A percentile compares a stretch with the other conserved stretches of the same genome.
Evolutionary conservation across 2,329 filamentous ascomycete genomes (phyloP).

Genomic region (Diplodia seriata): DNA sequence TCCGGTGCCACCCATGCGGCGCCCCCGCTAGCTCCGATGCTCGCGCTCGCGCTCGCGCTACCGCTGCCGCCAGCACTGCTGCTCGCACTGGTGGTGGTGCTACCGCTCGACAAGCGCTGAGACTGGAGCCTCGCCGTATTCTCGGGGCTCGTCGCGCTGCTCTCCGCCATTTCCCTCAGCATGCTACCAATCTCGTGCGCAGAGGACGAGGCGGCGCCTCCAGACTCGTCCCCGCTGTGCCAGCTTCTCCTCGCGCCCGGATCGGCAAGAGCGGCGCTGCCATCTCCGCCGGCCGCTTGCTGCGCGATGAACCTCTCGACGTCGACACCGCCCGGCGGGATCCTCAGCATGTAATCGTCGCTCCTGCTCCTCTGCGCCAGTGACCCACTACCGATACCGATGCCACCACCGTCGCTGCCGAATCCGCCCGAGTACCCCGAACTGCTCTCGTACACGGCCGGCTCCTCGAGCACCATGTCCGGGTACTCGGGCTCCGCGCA

Average conservation of each 20-base stretch:
- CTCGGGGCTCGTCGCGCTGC: neutral
- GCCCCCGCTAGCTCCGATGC: neutral
- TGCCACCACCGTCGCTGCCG: too few relatives aligned
- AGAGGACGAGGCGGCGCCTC: neutral
- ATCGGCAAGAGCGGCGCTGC: neutral
- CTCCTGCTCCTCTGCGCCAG: neutral
- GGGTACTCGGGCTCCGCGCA: slow-evolving; percentile 18
- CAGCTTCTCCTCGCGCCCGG: neutral
- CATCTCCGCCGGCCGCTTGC: neutral
- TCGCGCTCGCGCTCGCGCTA: neutral
- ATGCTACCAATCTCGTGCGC: slow-evolving; percentile 9
- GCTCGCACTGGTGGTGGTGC: too few relatives aligned
- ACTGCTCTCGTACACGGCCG: neutral
- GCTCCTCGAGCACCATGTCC: slow-evolving; percentile 32
- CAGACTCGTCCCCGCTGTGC: neutral
- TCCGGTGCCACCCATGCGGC: neutral
- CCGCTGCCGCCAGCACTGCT: neutral
- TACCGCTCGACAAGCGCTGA: neutral
- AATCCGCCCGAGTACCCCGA: neutral
- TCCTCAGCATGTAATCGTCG: slow-evolving; percentile 22
- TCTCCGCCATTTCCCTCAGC: slow-evolving; percentile 20
- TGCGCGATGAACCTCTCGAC: slow-evolving; percentile 18
- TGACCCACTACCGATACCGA: neutral
- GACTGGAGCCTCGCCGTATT: neutral
- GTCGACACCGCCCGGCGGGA: slow-evolving; percentile 25